Percentiles rank a stretch among this genome's conserved stretches.
Conservation (phyloP, 2,329 filamentous ascomycete species). For the Akanthomyces uredinophilus region DNA sequence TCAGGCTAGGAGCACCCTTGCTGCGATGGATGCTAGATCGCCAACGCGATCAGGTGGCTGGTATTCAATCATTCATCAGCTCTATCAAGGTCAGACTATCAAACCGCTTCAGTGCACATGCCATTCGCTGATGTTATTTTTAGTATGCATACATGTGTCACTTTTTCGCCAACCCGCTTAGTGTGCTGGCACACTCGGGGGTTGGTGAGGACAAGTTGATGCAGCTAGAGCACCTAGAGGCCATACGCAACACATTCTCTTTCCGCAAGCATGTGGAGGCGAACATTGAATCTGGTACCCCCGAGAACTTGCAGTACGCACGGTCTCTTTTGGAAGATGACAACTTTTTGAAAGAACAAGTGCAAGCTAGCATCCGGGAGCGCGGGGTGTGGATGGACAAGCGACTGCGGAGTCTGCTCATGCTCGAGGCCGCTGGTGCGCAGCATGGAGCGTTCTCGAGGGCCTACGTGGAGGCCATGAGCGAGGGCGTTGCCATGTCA, state of each 20-base stretch:
- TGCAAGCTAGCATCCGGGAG: conserved; percentile 28
- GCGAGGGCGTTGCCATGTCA: conserved; percentile 48
- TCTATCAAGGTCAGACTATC: conserved; percentile 53
- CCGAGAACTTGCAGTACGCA: conserved; percentile 38
- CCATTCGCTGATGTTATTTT: neutral
- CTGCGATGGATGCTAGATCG: conserved; percentile 61
- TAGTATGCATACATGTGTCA: conserved; percentile 83
- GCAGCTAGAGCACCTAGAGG: conserved; percentile 59
- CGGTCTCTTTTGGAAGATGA: conserved; percentile 56
- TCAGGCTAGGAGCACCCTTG: conserved; percentile 61
- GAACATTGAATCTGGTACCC: conserved; percentile 38
- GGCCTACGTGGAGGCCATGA: conserved; percentile 58
- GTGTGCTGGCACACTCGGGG: conserved; percentile 48
- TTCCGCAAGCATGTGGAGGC: conserved; percentile 55
- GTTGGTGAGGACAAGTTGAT: conserved; percentile 33
- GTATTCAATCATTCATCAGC: conserved; percentile 66
- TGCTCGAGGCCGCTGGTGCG: conserved; percentile 36
- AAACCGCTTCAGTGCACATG: neutral
- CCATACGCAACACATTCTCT: conserved; percentile 62
- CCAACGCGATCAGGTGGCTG: conserved; percentile 72
- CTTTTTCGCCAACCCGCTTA: conserved; percentile 74
- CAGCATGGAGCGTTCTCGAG: conserved; percentile 40
- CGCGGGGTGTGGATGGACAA: conserved; percentile 34
- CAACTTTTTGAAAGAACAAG: conserved; percentile 43
- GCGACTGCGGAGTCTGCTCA: conserved; percentile 45